Base-by-base conservation (phyloP, 2,329 filamentous ascomycete genomes). In the Aspergillus sp. region DNA sequence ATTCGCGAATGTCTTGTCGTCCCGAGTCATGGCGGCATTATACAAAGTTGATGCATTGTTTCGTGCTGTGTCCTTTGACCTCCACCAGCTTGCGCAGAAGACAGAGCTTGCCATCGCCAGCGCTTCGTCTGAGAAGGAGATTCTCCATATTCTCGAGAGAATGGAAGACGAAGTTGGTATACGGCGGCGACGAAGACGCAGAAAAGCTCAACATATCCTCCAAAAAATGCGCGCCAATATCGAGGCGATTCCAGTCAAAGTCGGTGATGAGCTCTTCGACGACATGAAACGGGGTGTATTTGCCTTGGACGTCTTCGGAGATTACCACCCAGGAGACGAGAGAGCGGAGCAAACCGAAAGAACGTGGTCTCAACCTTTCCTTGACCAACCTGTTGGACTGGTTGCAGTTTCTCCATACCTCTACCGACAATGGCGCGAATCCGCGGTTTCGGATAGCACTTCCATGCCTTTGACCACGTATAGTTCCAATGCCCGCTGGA, bases 261-360 rank as follows among this genome's bases (percentile, higher is more conserved):
- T 73, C 11, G 58, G 56, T 14, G 62, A 73, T 44, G 61, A 65
- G 8, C 59, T 70, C 17, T 70, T 68, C 21, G 64, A 67, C 45
- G 68, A 70, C 37, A 55, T 73, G 59, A 72, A 72, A 59, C 66
- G 70, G 17, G 68, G 67, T 1, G 58, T 73, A 7, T 72, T 72
- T 49, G 67, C 64, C 5, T 56, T 73, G 25, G 68, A 72, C 40
- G 57, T 63, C 11, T 62, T 55, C 7, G 67, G 70, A 44, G 66
- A 72, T 27, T 73, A 73, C 46, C 68, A 73, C 54, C 70, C 68
- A 2, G 70, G 68, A 4, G 69, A 71, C 25, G 51, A 60, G 2
- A 57, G 57, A 43, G 67, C 66, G 5, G 70, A 71, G 58, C 61
- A 61, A 43, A 51, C 63, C 31, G 68, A 70, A 35, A 35, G 53